Percentiles rank a stretch among this genome's conserved stretches.
phyloP scores from a whole-genome alignment of 768 basidiomycete genomes.

The Ramaria sp. region DNA sequence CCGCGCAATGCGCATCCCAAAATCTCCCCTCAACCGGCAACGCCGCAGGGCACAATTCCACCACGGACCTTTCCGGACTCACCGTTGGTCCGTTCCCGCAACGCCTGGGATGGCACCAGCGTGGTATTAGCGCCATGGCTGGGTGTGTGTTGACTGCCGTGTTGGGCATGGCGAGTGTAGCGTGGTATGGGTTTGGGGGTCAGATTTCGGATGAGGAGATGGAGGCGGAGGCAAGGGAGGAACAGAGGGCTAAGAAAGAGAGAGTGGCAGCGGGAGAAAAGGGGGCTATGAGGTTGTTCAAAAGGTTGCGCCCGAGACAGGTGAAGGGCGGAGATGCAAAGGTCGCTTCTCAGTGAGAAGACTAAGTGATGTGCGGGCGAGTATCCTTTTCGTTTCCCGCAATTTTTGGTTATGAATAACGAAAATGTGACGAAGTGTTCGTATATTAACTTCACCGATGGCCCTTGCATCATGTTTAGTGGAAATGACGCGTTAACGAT shows the following conservation, averaged over 20 bases:
- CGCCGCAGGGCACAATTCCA: slow-evolving; percentile 67
- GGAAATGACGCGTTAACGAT: too few species aligned
- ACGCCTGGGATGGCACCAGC: slow-evolving; percentile 58
- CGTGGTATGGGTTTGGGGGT: slow-evolving; percentile 81
- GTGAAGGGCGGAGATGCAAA: too few species aligned
- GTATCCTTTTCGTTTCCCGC: too few species aligned
- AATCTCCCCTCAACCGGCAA: slow-evolving; percentile 62
- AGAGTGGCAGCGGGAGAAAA: background rate
- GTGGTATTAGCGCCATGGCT: slow-evolving; percentile 66
- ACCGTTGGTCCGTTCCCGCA: slow-evolving; percentile 64
- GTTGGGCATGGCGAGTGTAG: slow-evolving; percentile 69
- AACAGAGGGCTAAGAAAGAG: background rate
- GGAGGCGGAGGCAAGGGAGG: slow-evolving; percentile 51
- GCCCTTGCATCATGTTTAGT: too few species aligned
- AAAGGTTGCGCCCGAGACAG: too few species aligned
- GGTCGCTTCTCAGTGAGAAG: too few species aligned
- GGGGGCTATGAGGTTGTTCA: too few species aligned
- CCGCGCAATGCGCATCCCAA: slow-evolving; percentile 62
- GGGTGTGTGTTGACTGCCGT: slow-evolving; percentile 74
- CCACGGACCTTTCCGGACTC: slow-evolving; percentile 59
- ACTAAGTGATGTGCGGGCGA: too few species aligned
- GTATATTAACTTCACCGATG: too few species aligned
- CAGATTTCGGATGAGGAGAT: slow-evolving; percentile 70
- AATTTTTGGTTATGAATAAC: too few species aligned
- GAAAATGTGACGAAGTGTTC: too few species aligned